phyloP scores from a whole-genome alignment of 2,329 filamentous ascomycete genomes.

The Trichoderma afroharzianum region DNA sequence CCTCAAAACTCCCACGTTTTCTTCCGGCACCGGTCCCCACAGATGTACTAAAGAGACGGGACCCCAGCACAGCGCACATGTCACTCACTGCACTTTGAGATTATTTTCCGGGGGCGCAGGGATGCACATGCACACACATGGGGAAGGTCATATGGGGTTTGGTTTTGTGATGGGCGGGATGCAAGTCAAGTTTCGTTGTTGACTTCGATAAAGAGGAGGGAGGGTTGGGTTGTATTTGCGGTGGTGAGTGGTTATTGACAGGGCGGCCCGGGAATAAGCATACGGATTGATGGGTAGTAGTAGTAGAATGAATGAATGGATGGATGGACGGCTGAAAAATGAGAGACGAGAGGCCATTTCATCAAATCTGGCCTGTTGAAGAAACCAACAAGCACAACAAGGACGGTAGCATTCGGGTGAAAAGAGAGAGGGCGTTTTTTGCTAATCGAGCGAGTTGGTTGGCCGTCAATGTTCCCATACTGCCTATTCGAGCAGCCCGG shows the following conservation, averaged over 20 bases:
- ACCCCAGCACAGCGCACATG: not conserved
- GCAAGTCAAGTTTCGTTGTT: not conserved
- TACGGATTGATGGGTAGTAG: not conserved
- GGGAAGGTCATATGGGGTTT: slow-evolving; percentile 2
- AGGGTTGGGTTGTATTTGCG: not conserved
- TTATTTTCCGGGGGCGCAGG: slow-evolving; percentile 15
- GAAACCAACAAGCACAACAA: not conserved
- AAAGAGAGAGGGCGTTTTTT: too few species aligned
- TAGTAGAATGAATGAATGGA: not conserved
- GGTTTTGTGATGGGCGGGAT: not conserved
- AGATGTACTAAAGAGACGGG: not conserved
- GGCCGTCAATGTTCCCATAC: not conserved
- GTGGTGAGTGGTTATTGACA: not conserved
- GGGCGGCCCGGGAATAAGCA: not conserved
- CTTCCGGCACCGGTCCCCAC: not conserved
- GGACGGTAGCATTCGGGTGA: not conserved
- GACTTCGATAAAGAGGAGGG: not conserved
- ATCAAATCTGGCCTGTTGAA: not conserved
- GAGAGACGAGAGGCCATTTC: not conserved
- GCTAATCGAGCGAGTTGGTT: not conserved
- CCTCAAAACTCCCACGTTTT: not conserved
- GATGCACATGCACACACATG: not conserved
- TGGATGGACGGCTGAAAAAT: not conserved
- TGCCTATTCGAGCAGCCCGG: not conserved
- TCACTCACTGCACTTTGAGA: not conserved